These are phyloP conservation scores for Pseudogymnoascus sp. DNA, from an alignment of 2,329 filamentous ascomycete genomes.

Conservation along the genomic window DNA sequence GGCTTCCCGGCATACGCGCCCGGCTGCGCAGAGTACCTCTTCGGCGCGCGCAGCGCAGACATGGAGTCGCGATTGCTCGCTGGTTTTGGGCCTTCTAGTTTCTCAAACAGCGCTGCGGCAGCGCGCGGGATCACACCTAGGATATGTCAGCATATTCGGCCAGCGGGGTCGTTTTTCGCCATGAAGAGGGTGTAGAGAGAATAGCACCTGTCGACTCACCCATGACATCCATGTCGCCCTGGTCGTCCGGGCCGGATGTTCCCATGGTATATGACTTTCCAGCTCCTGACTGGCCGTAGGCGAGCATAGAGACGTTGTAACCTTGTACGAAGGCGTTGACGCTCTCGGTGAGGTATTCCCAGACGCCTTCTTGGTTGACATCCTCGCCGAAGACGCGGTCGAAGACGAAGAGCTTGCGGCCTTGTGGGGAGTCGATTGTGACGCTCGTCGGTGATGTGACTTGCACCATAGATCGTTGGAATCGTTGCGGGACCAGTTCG, in stretches of 20 bases:
- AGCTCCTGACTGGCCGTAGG: constrained; percentile 94
- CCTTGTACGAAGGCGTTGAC: constrained; percentile 86
- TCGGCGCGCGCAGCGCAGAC: constrained; percentile 71
- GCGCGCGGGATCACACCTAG: constrained; percentile 92
- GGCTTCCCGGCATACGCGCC: constrained; percentile 17
- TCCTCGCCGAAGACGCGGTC: constrained; percentile 87
- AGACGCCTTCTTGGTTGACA: constrained; percentile 77
- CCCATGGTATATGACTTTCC: constrained; percentile 99
- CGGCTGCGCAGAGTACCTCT: constrained; percentile 58
- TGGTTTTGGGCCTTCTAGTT: constrained; percentile 52
- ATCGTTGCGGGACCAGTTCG: constrained; percentile 91
- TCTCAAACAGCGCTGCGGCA: constrained; percentile 78
- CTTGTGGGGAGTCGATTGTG: constrained; percentile 82
- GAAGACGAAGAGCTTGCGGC: constrained; percentile 91
- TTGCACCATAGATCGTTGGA: constrained; percentile 87
- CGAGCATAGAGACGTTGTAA: constrained; percentile 96
- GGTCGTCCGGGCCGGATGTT: constrained; percentile 76
- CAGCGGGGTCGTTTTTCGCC: not conserved
- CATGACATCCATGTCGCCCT: constrained; percentile 62
- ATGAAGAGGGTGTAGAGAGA: not conserved
- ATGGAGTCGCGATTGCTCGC: constrained; percentile 54
- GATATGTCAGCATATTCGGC: constrained; percentile 1
- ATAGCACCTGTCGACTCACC: constrained; percentile 46
- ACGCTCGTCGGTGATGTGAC: constrained; percentile 78
- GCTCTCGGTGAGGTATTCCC: constrained; percentile 88